Percentiles rank a stretch among this genome's conserved stretches.
phyloP scores from a whole-genome alignment of 2,329 filamentous ascomycete genomes.

The Rhynchosporium graminicola region DNA sequence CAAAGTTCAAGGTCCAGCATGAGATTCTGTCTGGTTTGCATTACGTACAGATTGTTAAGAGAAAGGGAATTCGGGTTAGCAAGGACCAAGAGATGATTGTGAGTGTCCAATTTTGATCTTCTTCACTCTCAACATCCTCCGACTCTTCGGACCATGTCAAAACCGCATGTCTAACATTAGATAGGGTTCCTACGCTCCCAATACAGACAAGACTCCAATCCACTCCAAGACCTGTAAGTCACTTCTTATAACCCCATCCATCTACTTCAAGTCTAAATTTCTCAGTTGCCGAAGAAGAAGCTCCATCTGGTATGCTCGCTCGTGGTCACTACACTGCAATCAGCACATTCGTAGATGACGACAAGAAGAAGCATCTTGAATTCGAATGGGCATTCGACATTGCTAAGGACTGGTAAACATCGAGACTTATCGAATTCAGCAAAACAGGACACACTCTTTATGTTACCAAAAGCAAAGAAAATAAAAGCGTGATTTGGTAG shows the following conservation, averaged over 20 bases:
- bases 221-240: slow-evolving; percentile 91
- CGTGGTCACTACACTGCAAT: slow-evolving; percentile 88
- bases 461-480: background rate
- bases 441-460: background rate
- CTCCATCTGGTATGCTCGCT: slow-evolving; percentile 85
- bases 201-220: slow-evolving; percentile 79
- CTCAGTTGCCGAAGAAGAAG: slow-evolving; percentile 85
- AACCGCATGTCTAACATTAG: slow-evolving; percentile 22
- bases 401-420: slow-evolving; percentile 83
- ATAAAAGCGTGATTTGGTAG: no score
- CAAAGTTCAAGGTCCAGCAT: slow-evolving; percentile 92
- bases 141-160: background rate
- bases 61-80: slow-evolving; percentile 81
- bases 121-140: background rate
- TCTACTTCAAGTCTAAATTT: slow-evolving; percentile 12
- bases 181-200: slow-evolving; percentile 90
- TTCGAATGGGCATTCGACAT: slow-evolving; percentile 98
- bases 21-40: slow-evolving; percentile 93
- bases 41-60: slow-evolving; percentile 92
- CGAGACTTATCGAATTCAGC: no score
- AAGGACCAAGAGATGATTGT: slow-evolving; percentile 99
- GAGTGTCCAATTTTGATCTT: slow-evolving; percentile 42
- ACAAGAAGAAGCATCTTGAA: slow-evolving; percentile 83
- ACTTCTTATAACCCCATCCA: slow-evolving; percentile 37
- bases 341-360: slow-evolving; percentile 93